These are phyloP conservation scores for Nematocida displodere DNA, from an alignment of 371 early-diverging fungal species.

Conservation along the genomic window DNA sequence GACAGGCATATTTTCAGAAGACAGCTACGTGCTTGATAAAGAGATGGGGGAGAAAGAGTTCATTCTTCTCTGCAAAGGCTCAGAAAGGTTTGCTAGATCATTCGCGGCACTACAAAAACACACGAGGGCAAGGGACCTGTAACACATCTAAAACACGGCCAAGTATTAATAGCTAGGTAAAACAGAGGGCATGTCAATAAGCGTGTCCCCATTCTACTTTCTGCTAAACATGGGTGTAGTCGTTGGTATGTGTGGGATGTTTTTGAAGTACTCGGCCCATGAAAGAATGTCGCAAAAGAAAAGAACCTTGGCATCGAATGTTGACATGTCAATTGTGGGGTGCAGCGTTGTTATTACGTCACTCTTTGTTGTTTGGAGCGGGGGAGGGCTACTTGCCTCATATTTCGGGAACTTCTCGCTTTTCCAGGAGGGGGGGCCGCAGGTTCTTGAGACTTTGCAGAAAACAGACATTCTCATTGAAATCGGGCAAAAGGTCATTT, in stretches of 20 bases:
- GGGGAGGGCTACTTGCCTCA: constrained; percentile 13
- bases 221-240: constrained; percentile 18
- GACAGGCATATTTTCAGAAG: constrained; percentile 5
- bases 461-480: constrained; percentile 28
- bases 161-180: neutral
- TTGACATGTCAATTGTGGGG: constrained; percentile 2
- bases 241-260: constrained; percentile 14
- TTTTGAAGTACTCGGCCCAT: constrained; percentile 17
- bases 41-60: constrained; percentile 8
- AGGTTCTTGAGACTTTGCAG: neutral
- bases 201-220: constrained; percentile 38
- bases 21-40: neutral
- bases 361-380: constrained; percentile 38
- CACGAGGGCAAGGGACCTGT: constrained; percentile 17
- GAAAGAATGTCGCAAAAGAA: neutral
- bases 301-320: neutral
- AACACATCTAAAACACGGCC: constrained; percentile 34
- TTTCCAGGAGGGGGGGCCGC: neutral
- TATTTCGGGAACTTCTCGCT: constrained; percentile 27
- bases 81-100: constrained; percentile 10
- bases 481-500: constrained; percentile 6
- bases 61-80: constrained; percentile 20
- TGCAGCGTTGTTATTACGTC: constrained; percentile 23
- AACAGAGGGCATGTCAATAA: constrained; percentile 14
- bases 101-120: constrained; percentile 22